Percentiles rank a stretch among this genome's conserved stretches.
These are phyloP conservation scores for Rubia balearica DNA, from an alignment of 305 asterid genomes.

Conservation along the genomic window DNA sequence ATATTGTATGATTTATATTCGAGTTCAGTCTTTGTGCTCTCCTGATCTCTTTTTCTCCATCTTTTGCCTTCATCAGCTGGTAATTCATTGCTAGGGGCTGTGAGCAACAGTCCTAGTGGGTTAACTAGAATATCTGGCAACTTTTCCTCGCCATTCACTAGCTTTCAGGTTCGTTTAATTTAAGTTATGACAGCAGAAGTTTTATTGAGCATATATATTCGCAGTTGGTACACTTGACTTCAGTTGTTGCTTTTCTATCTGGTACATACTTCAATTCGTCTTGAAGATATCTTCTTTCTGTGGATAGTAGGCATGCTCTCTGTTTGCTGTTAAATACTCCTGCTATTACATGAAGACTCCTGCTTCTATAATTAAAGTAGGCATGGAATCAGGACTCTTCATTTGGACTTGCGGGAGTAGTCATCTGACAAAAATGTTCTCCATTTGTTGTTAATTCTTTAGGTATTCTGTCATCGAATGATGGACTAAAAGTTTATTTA, in stretches of 20 bases:
- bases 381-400: background rate
- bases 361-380: no score
- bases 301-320: background rate
- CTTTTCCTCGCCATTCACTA: constrained; percentile 14
- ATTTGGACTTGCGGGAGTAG: background rate
- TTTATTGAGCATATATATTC: no score
- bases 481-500: no score
- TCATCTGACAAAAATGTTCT: background rate
- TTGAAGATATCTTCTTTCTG: background rate
- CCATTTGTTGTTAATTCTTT: background rate
- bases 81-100: constrained; percentile 24
- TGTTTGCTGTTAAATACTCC: background rate
- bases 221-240: no score
- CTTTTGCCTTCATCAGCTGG: constrained; percentile 20
- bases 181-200: background rate
- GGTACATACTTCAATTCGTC: background rate
- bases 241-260: no score
- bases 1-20: background rate
- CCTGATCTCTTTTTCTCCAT: background rate
- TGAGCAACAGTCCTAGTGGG: constrained; percentile 15
- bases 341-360: background rate
- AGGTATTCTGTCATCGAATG: background rate
- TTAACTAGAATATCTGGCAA: constrained; percentile 16
- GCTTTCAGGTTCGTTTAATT: constrained; percentile 23
- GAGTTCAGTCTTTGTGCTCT: background rate